Base-by-base conservation (phyloP, 306 rosid species). In the Cicer bijugum region DNA sequence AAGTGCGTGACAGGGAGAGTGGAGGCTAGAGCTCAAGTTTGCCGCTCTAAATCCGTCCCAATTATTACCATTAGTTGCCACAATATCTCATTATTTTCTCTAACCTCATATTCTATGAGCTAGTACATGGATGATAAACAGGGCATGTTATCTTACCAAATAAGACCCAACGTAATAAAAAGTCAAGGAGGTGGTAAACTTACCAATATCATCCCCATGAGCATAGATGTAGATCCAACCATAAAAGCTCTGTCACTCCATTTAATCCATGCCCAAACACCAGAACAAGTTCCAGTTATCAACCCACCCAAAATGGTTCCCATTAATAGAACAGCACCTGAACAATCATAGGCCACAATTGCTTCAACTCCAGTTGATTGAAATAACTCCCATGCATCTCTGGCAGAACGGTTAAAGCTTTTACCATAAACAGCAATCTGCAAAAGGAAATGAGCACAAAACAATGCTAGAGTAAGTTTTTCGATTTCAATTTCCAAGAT, bases 371-470 rank as follows among this genome's bases (percentile, higher is more conserved):
- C 99, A 9, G 97, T 94, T 81, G 97, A 94, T 84, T 94, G 97
- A 78, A 94, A 91, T 68, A 94, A 80, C 82, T 94, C 99, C 99
- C 99, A 94, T 1, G 99, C 99, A 85, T 94, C 99, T 89, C 97
- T 91, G 0, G 97, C 99, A 57, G 99, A 91, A 72, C 48, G 95
- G 81, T 94, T 94, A 79, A 94, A 94, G 81, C 90, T 84, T 87
- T 94, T 91, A 8, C 99, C 99, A 81, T 86, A 86, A 78, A 94
- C 95, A 69, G 91, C 99, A 53, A 94, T 94, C 97, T 94, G 91
- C 39, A 78, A 47, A 35, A 35, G 47, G 64, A 79, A 50, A 60
- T 0, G 35, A 71, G 12, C 66, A 79, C 65, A 60, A 69, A 48
- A 68, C 77, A 60, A 67, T 19, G 44, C 61, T 7, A 61, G 6